Base-by-base conservation (phyloP, 192 early-diverging fungal species). In the Coemansia erecta region DNA sequence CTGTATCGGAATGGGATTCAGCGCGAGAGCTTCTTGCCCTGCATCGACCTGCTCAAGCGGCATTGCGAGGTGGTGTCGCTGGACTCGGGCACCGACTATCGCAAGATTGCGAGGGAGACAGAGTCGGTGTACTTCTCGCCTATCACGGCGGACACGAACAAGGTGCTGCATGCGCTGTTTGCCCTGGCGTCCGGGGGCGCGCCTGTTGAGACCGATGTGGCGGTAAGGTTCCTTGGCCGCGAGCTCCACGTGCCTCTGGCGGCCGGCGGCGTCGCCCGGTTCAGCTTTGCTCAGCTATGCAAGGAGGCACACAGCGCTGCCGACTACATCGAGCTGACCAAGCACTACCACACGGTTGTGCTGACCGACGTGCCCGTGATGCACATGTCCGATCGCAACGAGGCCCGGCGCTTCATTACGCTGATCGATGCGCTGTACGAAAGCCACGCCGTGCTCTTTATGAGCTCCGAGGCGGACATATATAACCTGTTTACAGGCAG, bases 1-100 rank as follows among this genome's bases (percentile, higher is more conserved):
- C 78, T 98, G 60, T 98, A 98, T 80, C 89, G 91, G 79, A 97
- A 97, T 68, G 97, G 97, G 12, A 92, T 98, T 43, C 97, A 98
- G 67, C 81, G 97, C 45, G 75, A 86, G 59, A 90, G 88, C 67
- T 98, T 98, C 63, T 35, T 98, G 53, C 97, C 97, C 0, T 89
- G 90, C 54, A 98, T 98, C 33, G 87, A 87, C 7, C 67, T 96
- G 45, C 62, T 98, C 47, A 92, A 96, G 65, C 66, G 88, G 40
- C 70, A 83, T 13, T 95, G 92, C 73, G 66, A 84, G 17, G 87
- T 97, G 10, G 86, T 94, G 42, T 84, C 84, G 54, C 67, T 98
- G 42, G 84, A 94, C 73, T 93, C 92, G 13, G 92, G 94, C 24
- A 90, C 91, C 5, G 97, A 98, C 68, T 97, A 97, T 67, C 84